phyloP scores from a whole-genome alignment of 1,139 yeast species.

The Candida tunisiensis region DNA sequence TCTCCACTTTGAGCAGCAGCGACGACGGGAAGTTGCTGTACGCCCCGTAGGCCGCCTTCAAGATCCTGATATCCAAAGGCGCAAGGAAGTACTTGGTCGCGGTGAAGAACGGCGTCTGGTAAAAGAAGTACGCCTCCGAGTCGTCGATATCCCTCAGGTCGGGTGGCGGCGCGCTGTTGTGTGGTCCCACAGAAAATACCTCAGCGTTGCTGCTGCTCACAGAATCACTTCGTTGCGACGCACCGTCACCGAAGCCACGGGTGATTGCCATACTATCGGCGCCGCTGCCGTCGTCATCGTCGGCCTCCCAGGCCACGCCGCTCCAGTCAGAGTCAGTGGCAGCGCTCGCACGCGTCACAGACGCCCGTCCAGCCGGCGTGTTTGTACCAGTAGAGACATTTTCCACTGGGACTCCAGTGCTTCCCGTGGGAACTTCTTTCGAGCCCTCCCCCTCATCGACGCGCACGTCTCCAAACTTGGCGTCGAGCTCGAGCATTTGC shows the following conservation, averaged over 20 bases:
- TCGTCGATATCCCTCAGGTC: constrained; percentile 13
- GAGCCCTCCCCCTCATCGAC: too few relatives aligned
- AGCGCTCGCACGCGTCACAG: too few relatives aligned
- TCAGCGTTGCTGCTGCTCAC: not conserved
- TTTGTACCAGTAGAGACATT: too few relatives aligned
- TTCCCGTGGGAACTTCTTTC: too few relatives aligned
- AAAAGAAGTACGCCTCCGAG: constrained; percentile 34
- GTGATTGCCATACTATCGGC: not conserved
- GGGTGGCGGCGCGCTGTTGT: not conserved
- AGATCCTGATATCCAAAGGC: constrained; percentile 60
- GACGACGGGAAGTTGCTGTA: constrained; percentile 54
- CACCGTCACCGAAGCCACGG: not conserved
- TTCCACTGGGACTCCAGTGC: too few relatives aligned
- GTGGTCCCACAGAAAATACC: too few relatives aligned
- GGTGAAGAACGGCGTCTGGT: constrained; percentile 60
- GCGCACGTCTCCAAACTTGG: too few relatives aligned
- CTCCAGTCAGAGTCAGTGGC: too few relatives aligned
- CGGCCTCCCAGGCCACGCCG: not conserved
- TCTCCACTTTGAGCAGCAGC: constrained; percentile 47
- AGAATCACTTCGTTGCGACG: not conserved
- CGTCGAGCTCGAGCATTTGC: too few relatives aligned
- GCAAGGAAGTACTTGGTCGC: constrained; percentile 53
- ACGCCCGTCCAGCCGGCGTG: too few relatives aligned
- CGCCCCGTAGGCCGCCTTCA: constrained; percentile 43
- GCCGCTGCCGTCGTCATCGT: not conserved